Conservation (phyloP, 169 alveolate genomes). For the Eimeria sp. region DNA sequence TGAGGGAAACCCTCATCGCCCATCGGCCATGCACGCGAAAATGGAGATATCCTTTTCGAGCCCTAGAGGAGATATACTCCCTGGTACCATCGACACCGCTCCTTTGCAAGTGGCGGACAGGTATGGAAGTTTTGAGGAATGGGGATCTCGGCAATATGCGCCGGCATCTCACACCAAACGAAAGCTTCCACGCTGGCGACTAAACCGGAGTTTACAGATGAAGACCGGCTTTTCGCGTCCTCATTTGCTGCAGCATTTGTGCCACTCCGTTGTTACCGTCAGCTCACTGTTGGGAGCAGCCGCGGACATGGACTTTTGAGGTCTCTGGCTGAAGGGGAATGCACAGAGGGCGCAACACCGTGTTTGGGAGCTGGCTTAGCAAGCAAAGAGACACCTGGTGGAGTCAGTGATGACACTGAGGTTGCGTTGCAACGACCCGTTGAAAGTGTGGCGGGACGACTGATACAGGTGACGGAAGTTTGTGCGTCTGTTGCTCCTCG, state of each 20-base stretch:
- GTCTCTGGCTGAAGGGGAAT: constrained; percentile 12
- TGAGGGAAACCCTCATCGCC: background rate
- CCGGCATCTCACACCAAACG: background rate
- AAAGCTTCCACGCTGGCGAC: background rate
- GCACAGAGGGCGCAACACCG: background rate
- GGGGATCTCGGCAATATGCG: background rate
- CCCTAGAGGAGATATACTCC: background rate
- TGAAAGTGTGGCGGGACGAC: background rate
- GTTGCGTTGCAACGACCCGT: background rate
- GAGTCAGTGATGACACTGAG: background rate
- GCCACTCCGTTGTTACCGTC: background rate
- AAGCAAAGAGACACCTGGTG: background rate
- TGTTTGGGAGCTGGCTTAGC: background rate
- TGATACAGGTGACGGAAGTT: background rate
- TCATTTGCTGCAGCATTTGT: background rate
- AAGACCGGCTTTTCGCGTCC: background rate
- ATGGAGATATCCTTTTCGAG: background rate
- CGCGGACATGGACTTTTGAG: background rate
- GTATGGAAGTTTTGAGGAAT: background rate
- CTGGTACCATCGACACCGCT: background rate
- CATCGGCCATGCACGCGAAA: background rate
- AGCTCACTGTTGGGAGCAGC: background rate
- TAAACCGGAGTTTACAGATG: background rate
- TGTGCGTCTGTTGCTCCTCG: background rate
- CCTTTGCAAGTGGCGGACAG: background rate